phyloP scores from a whole-genome alignment of 768 basidiomycete species.

The Psilocybe azurescens region DNA sequence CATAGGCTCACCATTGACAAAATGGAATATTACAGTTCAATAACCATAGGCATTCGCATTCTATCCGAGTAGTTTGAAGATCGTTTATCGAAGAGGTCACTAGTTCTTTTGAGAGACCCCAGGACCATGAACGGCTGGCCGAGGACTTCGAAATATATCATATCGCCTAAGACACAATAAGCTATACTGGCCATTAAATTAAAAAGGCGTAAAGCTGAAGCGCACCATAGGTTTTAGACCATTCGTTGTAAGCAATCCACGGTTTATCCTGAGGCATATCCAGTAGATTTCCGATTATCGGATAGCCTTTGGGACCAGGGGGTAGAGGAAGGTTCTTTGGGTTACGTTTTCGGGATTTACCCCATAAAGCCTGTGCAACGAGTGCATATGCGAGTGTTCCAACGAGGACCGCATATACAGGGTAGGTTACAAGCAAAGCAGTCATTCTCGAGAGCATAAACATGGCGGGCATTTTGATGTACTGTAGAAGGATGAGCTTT shows the following conservation, averaged over 20 bases:
- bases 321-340: not conserved
- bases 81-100: slow-evolving; percentile 8
- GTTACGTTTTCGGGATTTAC: not conserved
- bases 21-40: slow-evolving; percentile 7
- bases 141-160: slow-evolving; percentile 6
- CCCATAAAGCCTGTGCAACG: not conserved
- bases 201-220: too few relatives aligned
- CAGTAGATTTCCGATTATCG: slow-evolving; percentile 11
- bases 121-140: slow-evolving; percentile 10
- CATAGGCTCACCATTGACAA: not conserved
- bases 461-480: too few relatives aligned
- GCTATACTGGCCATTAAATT: not conserved
- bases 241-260: slow-evolving; percentile 8
- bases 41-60: slow-evolving; percentile 9
- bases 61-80: slow-evolving; percentile 12
- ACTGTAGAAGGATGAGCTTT: too few relatives aligned
- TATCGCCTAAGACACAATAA: not conserved
- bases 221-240: slow-evolving; percentile 7
- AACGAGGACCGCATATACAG: not conserved
- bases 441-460: not conserved
- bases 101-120: slow-evolving; percentile 2
- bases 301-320: slow-evolving; percentile 5
- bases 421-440: not conserved
- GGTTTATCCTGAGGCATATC: slow-evolving; percentile 12
- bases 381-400: not conserved